A percentile compares a stretch with the other conserved stretches of the same genome.
Evolutionary conservation across 805 yeast genomes (phyloP).

Genomic region (Ogataea zsoltii): DNA sequence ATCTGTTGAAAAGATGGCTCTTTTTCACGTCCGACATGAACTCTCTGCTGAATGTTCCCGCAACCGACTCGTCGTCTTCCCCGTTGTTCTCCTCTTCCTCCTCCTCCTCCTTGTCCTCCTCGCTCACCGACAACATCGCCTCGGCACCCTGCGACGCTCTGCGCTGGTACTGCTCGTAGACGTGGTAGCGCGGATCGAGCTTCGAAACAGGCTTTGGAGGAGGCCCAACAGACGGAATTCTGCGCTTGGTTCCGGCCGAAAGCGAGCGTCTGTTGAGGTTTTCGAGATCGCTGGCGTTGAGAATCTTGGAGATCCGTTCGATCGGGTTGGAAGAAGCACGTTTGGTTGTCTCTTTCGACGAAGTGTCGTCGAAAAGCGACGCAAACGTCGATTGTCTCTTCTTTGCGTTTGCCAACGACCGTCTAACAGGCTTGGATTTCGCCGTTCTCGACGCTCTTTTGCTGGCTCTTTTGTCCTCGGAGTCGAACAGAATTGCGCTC

Average conservation of each 20-base stretch:
- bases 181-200: slow-evolving; percentile 56
- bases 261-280: slow-evolving; percentile 46
- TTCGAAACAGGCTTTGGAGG: slow-evolving; percentile 58
- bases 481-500: slow-evolving; percentile 46
- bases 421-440: slow-evolving; percentile 13
- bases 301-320: slow-evolving; percentile 38
- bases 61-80: slow-evolving; percentile 26
- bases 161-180: slow-evolving; percentile 46
- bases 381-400: slow-evolving; percentile 25
- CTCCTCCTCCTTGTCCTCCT: slow-evolving; percentile 31
- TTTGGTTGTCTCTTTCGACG: slow-evolving; percentile 28
- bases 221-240: slow-evolving; percentile 29
- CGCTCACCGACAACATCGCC: slow-evolving; percentile 30
- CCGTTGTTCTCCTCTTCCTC: slow-evolving; percentile 23
- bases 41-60: slow-evolving; percentile 41
- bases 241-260: slow-evolving; percentile 37
- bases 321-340: slow-evolving; percentile 33
- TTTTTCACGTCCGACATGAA: slow-evolving; percentile 46
- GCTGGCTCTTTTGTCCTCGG: slow-evolving; percentile 14
- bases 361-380: slow-evolving; percentile 14
- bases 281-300: slow-evolving; percentile 48
- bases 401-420: slow-evolving; percentile 22
- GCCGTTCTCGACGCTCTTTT: slow-evolving; percentile 13
- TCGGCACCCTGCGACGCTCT: slow-evolving; percentile 44
- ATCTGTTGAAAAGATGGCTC: slow-evolving; percentile 41